Evolutionary conservation across 2,329 filamentous ascomycete species (phyloP).

Genomic region (Cordyceps farinosa): DNA sequence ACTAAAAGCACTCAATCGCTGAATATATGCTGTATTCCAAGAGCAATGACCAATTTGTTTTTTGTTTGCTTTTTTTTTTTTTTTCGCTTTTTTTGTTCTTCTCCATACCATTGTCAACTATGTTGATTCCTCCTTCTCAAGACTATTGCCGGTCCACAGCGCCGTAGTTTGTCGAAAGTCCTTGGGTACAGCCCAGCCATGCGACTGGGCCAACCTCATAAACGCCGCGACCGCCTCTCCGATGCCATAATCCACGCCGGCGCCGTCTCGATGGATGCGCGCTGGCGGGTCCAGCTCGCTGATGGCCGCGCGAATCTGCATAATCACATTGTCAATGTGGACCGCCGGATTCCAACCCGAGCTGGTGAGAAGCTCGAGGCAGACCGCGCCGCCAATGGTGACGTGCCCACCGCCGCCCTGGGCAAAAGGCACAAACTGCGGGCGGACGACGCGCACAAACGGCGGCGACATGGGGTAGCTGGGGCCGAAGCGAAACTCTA

Average conservation of each 20-base stretch:
- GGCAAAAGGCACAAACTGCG: slow-evolving; percentile 70
- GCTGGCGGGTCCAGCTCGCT: slow-evolving; percentile 69
- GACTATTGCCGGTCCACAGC: neutral
- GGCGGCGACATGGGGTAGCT: slow-evolving; percentile 76
- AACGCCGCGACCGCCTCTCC: slow-evolving; percentile 72
- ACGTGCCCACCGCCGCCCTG: slow-evolving; percentile 81
- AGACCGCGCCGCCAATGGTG: slow-evolving; percentile 77
- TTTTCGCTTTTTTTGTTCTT: too few species aligned
- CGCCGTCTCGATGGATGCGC: slow-evolving; percentile 47
- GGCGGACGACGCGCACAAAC: slow-evolving; percentile 78
- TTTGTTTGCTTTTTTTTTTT: too few species aligned
- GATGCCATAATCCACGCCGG: slow-evolving; percentile 56
- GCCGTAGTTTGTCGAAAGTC: slow-evolving; percentile 36
- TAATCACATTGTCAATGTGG: slow-evolving; percentile 72
- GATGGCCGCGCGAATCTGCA: slow-evolving; percentile 78
- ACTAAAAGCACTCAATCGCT: too few species aligned
- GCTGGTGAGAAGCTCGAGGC: slow-evolving; percentile 80
- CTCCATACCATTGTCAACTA: neutral
- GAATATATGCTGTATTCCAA: too few species aligned
- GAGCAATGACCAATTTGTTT: too few species aligned
- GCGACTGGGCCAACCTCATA: slow-evolving; percentile 46
- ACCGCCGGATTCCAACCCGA: slow-evolving; percentile 74
- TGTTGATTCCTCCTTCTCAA: neutral
- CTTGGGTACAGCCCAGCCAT: slow-evolving; percentile 39
- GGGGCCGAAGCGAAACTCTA: slow-evolving; percentile 77